Conservation (phyloP, 345 rosid species). For the Citrus trifoliata region DNA sequence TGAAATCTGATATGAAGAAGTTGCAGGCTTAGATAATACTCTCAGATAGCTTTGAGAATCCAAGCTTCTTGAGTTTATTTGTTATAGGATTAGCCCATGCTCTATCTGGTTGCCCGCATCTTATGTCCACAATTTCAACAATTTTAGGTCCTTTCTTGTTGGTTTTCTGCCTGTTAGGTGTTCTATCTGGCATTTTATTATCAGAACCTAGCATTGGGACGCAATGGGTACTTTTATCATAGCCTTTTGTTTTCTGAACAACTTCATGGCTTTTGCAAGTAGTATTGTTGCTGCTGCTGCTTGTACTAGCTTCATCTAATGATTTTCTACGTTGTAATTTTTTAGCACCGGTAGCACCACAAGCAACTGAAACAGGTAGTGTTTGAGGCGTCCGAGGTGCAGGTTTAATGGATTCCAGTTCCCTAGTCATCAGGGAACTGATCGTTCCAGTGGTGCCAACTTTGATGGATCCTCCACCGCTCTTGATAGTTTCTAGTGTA, state of each 20-base stretch:
- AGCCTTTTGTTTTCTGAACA: conserved; percentile 45
- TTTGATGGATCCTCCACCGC: conserved; percentile 84
- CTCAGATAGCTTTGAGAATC: conserved; percentile 88
- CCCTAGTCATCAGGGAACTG: conserved; percentile 74
- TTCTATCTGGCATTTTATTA: conserved; percentile 49
- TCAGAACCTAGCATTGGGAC: conserved; percentile 73
- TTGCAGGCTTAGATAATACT: conserved; percentile 55
- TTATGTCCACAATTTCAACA: conserved; percentile 86
- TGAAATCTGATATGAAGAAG: conserved; percentile 51
- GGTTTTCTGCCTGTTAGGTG: conserved; percentile 49
- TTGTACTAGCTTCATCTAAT: conserved; percentile 79
- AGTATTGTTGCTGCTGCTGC: conserved; percentile 34
- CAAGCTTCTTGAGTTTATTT: conserved; percentile 80
- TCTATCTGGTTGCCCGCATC: conserved; percentile 74
- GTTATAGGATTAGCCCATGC: conserved; percentile 79
- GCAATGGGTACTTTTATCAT: conserved; percentile 35
- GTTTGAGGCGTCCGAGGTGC: conserved; percentile 42
- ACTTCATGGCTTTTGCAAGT: conserved; percentile 28
- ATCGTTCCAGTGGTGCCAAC: conserved; percentile 88
- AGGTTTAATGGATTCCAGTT: conserved; percentile 61
- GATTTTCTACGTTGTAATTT: conserved; percentile 57
- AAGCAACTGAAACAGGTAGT: conserved; percentile 47
- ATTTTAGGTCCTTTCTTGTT: conserved; percentile 59
- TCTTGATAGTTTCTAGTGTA: conserved; percentile 69
- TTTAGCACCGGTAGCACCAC: conserved; percentile 48